These are phyloP conservation scores for Gaeumannomyces sp. DNA, from an alignment of 2,329 filamentous ascomycete genomes.

Conservation along the genomic window DNA sequence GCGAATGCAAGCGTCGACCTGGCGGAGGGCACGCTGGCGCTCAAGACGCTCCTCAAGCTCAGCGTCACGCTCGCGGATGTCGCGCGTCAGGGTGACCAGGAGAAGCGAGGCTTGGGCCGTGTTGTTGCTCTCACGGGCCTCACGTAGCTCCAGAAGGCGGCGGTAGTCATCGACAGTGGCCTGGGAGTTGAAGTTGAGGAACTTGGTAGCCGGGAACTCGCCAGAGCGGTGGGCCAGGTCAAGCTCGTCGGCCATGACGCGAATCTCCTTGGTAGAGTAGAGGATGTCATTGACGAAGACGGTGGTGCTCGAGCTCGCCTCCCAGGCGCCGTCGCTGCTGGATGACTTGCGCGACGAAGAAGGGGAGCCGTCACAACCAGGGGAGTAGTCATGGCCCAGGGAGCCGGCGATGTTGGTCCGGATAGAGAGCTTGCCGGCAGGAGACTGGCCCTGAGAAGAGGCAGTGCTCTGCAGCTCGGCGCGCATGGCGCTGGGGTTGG, in stretches of 20 bases:
- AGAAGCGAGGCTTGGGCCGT: neutral
- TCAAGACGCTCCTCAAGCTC: slow-evolving; percentile 7
- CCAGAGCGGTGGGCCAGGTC: slow-evolving; percentile 5
- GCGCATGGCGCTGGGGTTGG: neutral
- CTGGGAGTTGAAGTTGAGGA: slow-evolving; percentile 7
- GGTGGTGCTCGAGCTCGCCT: slow-evolving; percentile 4
- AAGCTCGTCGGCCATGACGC: slow-evolving; percentile 8
- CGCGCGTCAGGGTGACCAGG: slow-evolving; percentile 6
- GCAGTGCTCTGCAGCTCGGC: neutral
- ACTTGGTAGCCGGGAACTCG: slow-evolving; percentile 9
- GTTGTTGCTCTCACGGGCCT: neutral
- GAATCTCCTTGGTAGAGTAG: slow-evolving; percentile 7
- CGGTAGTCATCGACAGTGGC: slow-evolving; percentile 8
- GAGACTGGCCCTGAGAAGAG: neutral
- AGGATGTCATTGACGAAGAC: slow-evolving; percentile 7
- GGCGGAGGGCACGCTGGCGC: slow-evolving; percentile 3
- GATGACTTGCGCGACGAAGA: slow-evolving; percentile 3
- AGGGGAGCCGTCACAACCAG: neutral
- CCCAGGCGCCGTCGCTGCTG: neutral
- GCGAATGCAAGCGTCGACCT: slow-evolving; percentile 8
- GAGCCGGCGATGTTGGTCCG: neutral
- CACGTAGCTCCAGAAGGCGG: slow-evolving; percentile 5
- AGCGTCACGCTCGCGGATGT: slow-evolving; percentile 7
- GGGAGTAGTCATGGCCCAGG: neutral
- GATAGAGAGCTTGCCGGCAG: neutral